Percentiles rank a stretch among this genome's conserved stretches.
Conservation (phyloP, 768 basidiomycete genomes). For the Podaxis sp. region DNA sequence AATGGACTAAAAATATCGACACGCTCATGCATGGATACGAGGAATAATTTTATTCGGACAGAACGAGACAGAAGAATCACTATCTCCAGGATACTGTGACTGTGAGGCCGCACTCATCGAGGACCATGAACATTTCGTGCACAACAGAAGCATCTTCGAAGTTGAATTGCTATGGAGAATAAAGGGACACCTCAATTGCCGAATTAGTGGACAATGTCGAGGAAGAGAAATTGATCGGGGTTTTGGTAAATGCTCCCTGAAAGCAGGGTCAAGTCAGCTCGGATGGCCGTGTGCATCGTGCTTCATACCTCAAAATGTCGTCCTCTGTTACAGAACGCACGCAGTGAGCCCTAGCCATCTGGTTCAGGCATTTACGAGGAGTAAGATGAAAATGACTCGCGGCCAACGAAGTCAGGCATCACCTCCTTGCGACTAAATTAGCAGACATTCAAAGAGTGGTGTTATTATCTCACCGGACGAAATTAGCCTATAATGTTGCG, state of each 20-base stretch:
- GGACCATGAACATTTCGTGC: background rate
- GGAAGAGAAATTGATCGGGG: slow-evolving; percentile 6
- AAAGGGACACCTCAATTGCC: background rate
- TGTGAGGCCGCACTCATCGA: background rate
- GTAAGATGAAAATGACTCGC: background rate
- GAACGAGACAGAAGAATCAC: background rate
- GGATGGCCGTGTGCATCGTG: background rate
- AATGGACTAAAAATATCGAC: background rate
- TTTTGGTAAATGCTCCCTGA: background rate
- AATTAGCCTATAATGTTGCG: background rate
- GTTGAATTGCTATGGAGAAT: background rate
- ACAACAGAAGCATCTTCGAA: background rate
- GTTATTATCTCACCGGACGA: background rate
- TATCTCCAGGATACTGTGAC: background rate
- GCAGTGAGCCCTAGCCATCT: background rate
- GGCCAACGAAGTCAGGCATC: background rate
- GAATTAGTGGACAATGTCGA: background rate
- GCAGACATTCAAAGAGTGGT: background rate
- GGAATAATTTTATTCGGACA: background rate
- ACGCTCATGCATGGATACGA: background rate
- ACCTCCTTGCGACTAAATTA: background rate
- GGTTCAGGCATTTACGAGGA: background rate
- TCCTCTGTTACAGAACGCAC: background rate
- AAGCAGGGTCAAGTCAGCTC: background rate
- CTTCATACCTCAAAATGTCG: background rate